phyloP scores from a whole-genome alignment of 2,329 filamentous ascomycete genomes.

The Pleomassaria siparia region DNA sequence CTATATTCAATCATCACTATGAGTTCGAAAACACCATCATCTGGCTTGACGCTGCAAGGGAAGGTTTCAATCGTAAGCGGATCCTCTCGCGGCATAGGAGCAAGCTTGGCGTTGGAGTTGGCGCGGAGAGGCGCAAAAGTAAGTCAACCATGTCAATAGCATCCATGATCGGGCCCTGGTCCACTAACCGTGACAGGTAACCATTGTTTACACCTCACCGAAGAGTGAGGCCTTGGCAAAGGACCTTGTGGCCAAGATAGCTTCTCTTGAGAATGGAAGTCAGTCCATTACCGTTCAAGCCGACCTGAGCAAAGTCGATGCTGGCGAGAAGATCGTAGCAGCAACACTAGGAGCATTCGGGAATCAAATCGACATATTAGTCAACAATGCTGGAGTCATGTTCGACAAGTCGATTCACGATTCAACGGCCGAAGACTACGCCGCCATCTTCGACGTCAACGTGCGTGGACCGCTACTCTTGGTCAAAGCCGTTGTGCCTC shows the following conservation, averaged over 20 bases:
- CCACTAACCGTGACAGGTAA: slow-evolving; percentile 35
- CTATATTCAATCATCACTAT: background rate
- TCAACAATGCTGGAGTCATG: slow-evolving; percentile 46
- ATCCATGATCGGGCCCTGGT: background rate
- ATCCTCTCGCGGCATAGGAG: slow-evolving; percentile 54
- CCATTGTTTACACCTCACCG: slow-evolving; percentile 47
- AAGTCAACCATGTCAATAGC: too few relatives aligned
- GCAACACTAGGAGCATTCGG: slow-evolving; percentile 43
- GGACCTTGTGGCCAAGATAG: slow-evolving; percentile 39
- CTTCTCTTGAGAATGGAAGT: slow-evolving; percentile 37
- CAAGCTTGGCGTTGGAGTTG: slow-evolving; percentile 51
- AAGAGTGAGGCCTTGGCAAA: slow-evolving; percentile 39
- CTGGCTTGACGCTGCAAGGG: slow-evolving; percentile 18
- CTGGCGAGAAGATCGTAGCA: slow-evolving; percentile 41
- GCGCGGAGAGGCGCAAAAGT: slow-evolving; percentile 51
- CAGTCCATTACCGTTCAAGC: slow-evolving; percentile 43
- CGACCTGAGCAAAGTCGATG: slow-evolving; percentile 41
- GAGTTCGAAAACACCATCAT: background rate
- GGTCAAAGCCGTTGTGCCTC: slow-evolving; percentile 55
- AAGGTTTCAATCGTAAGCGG: slow-evolving; percentile 54
- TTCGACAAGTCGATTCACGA: slow-evolving; percentile 29
- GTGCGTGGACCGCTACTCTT: slow-evolving; percentile 58
- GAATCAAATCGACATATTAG: slow-evolving; percentile 45
- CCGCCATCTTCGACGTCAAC: slow-evolving; percentile 59
- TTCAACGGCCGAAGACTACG: slow-evolving; percentile 53